Base-by-base conservation (phyloP, 2,329 filamentous ascomycete genomes). In the Nothophaeocryptopus gaeumannii region DNA sequence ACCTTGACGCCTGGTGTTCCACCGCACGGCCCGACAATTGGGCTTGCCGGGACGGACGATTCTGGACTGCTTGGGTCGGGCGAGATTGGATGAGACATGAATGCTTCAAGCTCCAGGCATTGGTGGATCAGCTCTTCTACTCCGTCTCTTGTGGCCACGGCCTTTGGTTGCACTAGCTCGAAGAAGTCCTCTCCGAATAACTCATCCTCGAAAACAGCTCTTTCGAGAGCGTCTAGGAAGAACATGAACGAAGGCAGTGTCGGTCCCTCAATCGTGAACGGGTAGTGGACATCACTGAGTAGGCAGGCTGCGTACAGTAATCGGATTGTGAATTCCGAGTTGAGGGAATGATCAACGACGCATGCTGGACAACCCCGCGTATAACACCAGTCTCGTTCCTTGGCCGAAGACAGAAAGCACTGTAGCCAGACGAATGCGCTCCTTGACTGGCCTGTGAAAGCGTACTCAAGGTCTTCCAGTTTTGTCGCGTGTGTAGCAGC, bases 341-440 rank as follows among this genome's bases (percentile, higher is more conserved):
- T 71, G 20, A 77, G 60, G 0, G 71, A 71, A 30, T 71, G 67
- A 2, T 68, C 63, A 4, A 72, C 71, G 5, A 74, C 63, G 62
- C 75, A 78, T 5, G 72, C 74, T 30, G 80, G 79, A 63, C 80
- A 83, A 20, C 79, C 78, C 20, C 72, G 66, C 2, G 78, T 80
- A 50, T 74, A 68, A 58, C 78, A 80, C 78, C 79, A 83, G 54
- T 81, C 76, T 16, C 61, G 61, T 51, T 77, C 74, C 55, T 80
- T 78, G 44, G 81, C 78, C 9, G 69, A 70, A 7, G 59, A 59
- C 15, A 83, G 64, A 51, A 82, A 80, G 64, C 78, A 82, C 54
- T 81, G 77, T 32, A 83, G 70, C 74, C 78, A 82, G 45, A 81
- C 68, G 60, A 80, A 83, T 1, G 80, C 78, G 51, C 74, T 74